A percentile compares a stretch with the other conserved stretches of the same genome.
phyloP scores from a whole-genome alignment of 78 protist species.

The Creolimax fragrantissima region DNA sequence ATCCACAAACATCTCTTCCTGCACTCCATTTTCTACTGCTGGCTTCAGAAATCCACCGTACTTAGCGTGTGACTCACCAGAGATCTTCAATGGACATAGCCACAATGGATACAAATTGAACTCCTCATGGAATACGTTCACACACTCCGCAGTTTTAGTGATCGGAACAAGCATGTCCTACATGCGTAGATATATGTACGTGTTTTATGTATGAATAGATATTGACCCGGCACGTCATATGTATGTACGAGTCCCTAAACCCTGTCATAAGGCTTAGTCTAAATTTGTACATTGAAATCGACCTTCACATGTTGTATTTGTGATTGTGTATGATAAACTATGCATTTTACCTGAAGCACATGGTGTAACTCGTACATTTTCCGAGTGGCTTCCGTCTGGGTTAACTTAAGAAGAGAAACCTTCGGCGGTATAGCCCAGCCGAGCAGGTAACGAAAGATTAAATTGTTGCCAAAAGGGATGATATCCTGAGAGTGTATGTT shows the following conservation, averaged over 20 bases:
- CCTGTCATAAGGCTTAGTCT: too few species aligned
- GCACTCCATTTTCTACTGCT: neutral
- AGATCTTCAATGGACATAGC: slow-evolving; percentile 28
- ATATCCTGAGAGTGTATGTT: too few species aligned
- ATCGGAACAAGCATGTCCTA: slow-evolving; percentile 46
- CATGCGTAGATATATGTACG: neutral
- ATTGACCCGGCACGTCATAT: too few species aligned
- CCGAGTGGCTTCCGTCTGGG: slow-evolving; percentile 20
- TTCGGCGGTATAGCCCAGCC: slow-evolving; percentile 44
- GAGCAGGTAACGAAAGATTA: slow-evolving; percentile 23
- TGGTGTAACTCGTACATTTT: slow-evolving; percentile 29
- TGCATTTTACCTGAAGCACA: slow-evolving; percentile 32
- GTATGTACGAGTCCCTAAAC: too few species aligned
- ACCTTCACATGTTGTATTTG: too few species aligned
- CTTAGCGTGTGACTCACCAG: neutral
- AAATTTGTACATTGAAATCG: too few species aligned
- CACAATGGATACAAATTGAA: slow-evolving; percentile 34
- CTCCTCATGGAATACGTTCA: slow-evolving; percentile 16
- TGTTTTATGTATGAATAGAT: neutral
- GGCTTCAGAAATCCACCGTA: neutral
- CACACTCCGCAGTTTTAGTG: neutral
- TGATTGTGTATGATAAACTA: too few species aligned
- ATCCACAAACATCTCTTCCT: slow-evolving; percentile 35
- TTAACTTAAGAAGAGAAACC: slow-evolving; percentile 19
- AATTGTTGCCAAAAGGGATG: slow-evolving; percentile 34